These are phyloP conservation scores for Plicaturopsis crispa DNA, from an alignment of 768 basidiomycete species.

Conservation along the genomic window DNA sequence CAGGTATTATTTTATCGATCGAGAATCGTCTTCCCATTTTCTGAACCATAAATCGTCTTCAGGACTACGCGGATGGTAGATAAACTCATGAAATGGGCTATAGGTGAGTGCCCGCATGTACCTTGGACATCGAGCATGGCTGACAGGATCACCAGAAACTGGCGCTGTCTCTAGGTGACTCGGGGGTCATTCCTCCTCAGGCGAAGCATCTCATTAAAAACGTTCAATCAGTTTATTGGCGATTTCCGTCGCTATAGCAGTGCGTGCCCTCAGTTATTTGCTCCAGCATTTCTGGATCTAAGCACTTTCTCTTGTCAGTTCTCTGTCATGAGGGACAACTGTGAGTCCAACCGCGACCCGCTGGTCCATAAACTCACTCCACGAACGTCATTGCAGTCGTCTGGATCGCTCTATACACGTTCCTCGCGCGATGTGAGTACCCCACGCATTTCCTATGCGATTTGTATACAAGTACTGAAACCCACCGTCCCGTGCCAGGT, in stretches of 20 bases:
- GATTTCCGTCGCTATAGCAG: neutral
- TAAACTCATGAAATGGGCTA: conserved; percentile 5
- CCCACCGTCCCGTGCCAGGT: neutral
- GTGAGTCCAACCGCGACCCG: neutral
- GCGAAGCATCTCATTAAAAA: neutral
- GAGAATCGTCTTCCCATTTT: no score
- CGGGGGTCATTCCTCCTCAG: neutral
- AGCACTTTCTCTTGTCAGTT: neutral
- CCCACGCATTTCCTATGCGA: neutral
- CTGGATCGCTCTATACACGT: neutral
- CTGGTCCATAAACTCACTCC: neutral
- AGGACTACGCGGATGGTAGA: conserved; percentile 7
- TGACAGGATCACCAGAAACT: no score
- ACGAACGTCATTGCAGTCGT: neutral
- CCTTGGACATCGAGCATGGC: neutral
- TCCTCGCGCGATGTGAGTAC: neutral
- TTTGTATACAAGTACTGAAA: neutral
- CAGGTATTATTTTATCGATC: no score
- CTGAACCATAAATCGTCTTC: no score
- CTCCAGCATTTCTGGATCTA: neutral
- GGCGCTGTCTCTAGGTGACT: no score
- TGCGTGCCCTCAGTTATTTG: no score
- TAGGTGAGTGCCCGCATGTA: conserved; percentile 1
- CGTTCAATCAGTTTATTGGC: neutral
- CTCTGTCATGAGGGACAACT: neutral